Base-by-base conservation (phyloP, 768 basidiomycete genomes). In the Tephrocybe sp. region DNA sequence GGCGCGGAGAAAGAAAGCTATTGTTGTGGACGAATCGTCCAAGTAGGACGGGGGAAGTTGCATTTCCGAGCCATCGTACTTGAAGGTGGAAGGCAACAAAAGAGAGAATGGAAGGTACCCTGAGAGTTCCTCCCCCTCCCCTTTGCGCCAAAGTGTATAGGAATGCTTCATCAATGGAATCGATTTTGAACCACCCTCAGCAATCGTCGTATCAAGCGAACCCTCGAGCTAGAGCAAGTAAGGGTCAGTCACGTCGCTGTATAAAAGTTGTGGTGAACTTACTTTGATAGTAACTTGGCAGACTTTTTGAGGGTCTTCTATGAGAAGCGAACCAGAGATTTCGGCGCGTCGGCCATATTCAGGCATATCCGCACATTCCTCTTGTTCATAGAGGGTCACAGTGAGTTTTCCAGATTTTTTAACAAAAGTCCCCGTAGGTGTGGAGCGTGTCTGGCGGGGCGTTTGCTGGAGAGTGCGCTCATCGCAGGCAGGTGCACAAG, bases 391-490 rank as follows among this genome's bases (percentile, higher is more conserved):
- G 4, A 83, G 61, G 10, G 75, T 57, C 29, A 83, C 52, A 1
- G 74, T 73, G 13, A 70, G 61, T 36, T 64, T 63, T 2, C 73
- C 73, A 33, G 64, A 63, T 16, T 62, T 69, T 47, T 67, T 73
- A 25, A 69, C 65, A 57, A 71, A 78, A 3, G 68, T 64, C 11
- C 74, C 75, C 2, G 68, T 70, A n/a, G 71, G 69, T 31, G 49
- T 45, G 0, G 59, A 42, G 3, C 60, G 63, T 42, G 31, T 45
- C 23, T 47, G 31, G 38, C 54, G 58, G 25, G 73, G 78, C 0
- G 80, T 77, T 37, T 70, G 72, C 34, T 80, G 75, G 7, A 88
- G 74, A 15, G 70, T 69, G 45, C 69, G 67, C 56, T 88, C 85
- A 22, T 75, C 79, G 2, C 64, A 67, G 3, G 71, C 61, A 27